Base-by-base conservation (phyloP, 169 alveolate species). In the Cryptosporidium felis region DNA sequence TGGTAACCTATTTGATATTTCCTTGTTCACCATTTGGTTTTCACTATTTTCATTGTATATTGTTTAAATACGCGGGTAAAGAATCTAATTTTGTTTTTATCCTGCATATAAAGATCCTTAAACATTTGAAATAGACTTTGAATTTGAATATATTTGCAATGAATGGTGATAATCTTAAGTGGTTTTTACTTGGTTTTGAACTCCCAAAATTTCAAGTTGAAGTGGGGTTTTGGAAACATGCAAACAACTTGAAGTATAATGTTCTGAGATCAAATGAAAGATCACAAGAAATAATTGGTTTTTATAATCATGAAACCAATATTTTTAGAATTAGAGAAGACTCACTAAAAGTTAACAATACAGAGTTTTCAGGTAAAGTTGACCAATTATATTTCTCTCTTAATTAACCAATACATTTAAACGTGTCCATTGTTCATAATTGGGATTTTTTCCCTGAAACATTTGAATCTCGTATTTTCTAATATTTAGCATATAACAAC, bases 141-240 rank as follows among this genome's bases (percentile, higher is more conserved):
- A n/a, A n/a, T n/a, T n/a, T n/a, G n/a, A n/a, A n/a, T n/a, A n/a
- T n/a, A n/a, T n/a, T n/a, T n/a, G n/a, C n/a, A n/a, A n/a, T n/a
- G n/a, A n/a, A n/a, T n/a, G n/a, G n/a, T n/a, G n/a, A n/a, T n/a
- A n/a, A n/a, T n/a, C n/a, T n/a, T n/a, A n/a, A n/a, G n/a, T n/a
- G n/a, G n/a, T n/a, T n/a, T 0, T 26, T 26, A 0, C 44, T 56
- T 16, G 41, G 12, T 1, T 53, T 58, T 5, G 67, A 34, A 21
- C 40, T 74, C 2, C 85, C 85, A 21, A 74, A 49, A 18, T 32
- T 53, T 16, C 60, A 53, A 53, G 40, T 74, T 8, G 85, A 74
- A 36, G 45, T 74, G n/a, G 59, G 59, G 26, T 74, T 74, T 36
- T 74, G 85, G 85, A 74, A 74, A 53, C 23, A 30, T 10, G 51